Evolutionary conservation across 768 basidiomycete species (phyloP).

Genomic region (Amanita thiersii): DNA sequence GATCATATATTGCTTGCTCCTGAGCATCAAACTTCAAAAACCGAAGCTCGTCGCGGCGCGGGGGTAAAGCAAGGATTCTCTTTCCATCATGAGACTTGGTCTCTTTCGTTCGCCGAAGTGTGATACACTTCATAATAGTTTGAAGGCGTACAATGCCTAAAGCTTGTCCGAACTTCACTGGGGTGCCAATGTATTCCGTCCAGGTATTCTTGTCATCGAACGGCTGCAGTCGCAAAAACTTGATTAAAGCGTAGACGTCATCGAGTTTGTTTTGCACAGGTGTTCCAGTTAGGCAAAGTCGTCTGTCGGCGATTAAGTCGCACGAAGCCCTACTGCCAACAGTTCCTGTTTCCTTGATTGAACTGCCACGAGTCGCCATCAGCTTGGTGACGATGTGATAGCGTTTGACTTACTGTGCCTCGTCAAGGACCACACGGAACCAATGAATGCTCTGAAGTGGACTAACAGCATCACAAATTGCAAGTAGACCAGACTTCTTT

Average conservation of each 20-base stretch:
- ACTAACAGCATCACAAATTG: conserved; percentile 46
- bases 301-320: conserved; percentile 87
- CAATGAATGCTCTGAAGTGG: conserved; percentile 92
- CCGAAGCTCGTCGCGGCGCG: conserved; percentile 82
- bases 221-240: conserved; percentile 87
- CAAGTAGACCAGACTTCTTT: conserved; percentile 38
- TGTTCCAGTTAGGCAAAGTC: conserved; percentile 93
- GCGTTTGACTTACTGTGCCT: conserved; percentile 74
- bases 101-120: conserved; percentile 94
- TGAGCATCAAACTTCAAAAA: conserved; percentile 76
- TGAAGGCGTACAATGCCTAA: conserved; percentile 91
- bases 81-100: conserved; percentile 73
- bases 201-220: conserved; percentile 91
- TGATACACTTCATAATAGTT: conserved; percentile 94
- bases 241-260: conserved; percentile 94
- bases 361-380: conserved; percentile 37
- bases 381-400: neutral
- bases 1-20: conserved; percentile 83
- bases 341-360: conserved; percentile 93
- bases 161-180: conserved; percentile 86
- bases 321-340: conserved; percentile 94
- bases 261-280: conserved; percentile 99
- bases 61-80: conserved; percentile 80
- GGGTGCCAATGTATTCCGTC: conserved; percentile 89
- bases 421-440: conserved; percentile 91